Conservation (phyloP, 192 early-diverging fungal genomes). For the Coemansia sp. region DNA sequence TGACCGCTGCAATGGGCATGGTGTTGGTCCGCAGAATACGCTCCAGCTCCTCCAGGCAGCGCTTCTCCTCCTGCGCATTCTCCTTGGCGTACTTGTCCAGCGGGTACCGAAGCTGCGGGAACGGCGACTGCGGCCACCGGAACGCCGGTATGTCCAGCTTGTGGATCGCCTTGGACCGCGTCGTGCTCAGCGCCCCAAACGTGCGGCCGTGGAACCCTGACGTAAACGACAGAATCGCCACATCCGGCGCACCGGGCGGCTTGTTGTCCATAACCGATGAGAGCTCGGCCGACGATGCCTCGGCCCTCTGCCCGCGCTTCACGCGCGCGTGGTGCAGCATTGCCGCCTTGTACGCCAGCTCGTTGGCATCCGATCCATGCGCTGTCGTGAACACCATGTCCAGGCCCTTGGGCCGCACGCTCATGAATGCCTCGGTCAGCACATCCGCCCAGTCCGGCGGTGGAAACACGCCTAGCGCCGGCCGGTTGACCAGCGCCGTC, state of each 20-base stretch:
- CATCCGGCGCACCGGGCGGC: constrained; percentile 58
- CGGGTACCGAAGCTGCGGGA: constrained; percentile 64
- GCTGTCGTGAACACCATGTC: constrained; percentile 65
- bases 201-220: constrained; percentile 63
- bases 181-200: constrained; percentile 64
- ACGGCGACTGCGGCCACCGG: constrained; percentile 56
- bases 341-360: constrained; percentile 69
- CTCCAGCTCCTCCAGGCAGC: constrained; percentile 52
- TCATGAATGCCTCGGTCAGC: constrained; percentile 59
- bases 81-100: constrained; percentile 53
- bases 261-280: constrained; percentile 58
- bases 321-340: constrained; percentile 59
- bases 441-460: constrained; percentile 55
- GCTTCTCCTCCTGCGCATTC: constrained; percentile 55
- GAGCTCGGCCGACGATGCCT: constrained; percentile 42
- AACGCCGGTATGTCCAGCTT: constrained; percentile 73
- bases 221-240: constrained; percentile 61
- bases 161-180: constrained; percentile 64
- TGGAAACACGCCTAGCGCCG: constrained; percentile 63
- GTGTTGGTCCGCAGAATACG: constrained; percentile 44
- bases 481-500: constrained; percentile 59
- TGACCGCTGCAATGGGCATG: constrained; percentile 56
- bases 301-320: constrained; percentile 37
- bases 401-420: constrained; percentile 59
- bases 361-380: constrained; percentile 71